phyloP scores from a whole-genome alignment of 2,329 filamentous ascomycete genomes.

The Phialemoniopsis sp. region DNA sequence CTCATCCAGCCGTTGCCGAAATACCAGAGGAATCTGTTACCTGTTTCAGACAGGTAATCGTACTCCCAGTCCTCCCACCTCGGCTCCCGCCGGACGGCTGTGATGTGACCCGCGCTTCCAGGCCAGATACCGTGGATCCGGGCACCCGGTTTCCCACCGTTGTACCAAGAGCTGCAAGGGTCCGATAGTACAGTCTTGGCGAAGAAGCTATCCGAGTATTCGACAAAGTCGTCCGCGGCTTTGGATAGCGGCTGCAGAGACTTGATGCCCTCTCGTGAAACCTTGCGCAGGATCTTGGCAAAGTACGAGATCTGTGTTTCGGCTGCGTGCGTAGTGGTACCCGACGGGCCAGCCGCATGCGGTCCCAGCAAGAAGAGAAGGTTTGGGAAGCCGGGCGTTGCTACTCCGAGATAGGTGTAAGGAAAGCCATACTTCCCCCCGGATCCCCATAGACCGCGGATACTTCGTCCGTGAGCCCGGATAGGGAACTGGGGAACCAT shows the following conservation, averaged over 20 bases:
- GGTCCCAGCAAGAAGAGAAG: constrained; percentile 16
- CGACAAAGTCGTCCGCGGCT: constrained; percentile 12
- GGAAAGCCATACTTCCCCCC: constrained; percentile 57
- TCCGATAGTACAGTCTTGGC: constrained; percentile 6
- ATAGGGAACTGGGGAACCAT: constrained; percentile 59
- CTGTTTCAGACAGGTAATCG: not conserved
- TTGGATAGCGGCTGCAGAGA: constrained; percentile 7
- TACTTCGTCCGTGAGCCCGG: constrained; percentile 45
- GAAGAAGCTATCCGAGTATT: constrained; percentile 7
- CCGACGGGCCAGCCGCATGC: constrained; percentile 17
- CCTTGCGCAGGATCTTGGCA: constrained; percentile 12
- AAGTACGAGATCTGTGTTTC: constrained; percentile 11
- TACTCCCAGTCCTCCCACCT: constrained; percentile 12
- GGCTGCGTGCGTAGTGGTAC: constrained; percentile 9
- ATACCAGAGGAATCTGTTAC: constrained; percentile 3
- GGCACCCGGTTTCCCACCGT: constrained; percentile 3
- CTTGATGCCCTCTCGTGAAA: constrained; percentile 7
- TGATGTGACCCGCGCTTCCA: constrained; percentile 8
- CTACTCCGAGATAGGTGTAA: constrained; percentile 38
- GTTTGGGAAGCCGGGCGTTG: constrained; percentile 18
- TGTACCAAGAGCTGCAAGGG: constrained; percentile 12
- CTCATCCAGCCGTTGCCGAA: constrained; percentile 7
- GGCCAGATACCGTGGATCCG: constrained; percentile 10
- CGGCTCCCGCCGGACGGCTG: constrained; percentile 1
- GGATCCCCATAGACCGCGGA: constrained; percentile 52